These are phyloP conservation scores for Dioszegia crocea DNA, from an alignment of 768 basidiomycete species.

Conservation along the genomic window DNA sequence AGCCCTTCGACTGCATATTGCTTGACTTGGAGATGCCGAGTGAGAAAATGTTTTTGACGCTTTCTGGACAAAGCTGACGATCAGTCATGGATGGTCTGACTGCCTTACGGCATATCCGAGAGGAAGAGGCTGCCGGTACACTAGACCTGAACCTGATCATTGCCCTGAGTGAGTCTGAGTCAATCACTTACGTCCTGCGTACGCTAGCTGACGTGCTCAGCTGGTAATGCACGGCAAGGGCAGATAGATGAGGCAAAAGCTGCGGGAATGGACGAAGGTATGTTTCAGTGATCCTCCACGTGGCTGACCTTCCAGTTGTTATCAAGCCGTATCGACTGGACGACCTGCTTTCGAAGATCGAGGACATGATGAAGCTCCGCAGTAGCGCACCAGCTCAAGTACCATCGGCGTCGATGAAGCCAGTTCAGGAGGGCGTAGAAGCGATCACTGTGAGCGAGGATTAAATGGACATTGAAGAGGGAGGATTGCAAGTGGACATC, in stretches of 20 bases:
- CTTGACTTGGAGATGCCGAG: constrained; percentile 49
- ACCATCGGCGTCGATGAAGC: neutral
- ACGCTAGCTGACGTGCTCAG: constrained; percentile 9
- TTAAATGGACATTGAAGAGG: too few relatives aligned
- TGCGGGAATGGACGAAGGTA: constrained; percentile 45
- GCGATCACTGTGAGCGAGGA: neutral
- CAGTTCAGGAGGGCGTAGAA: neutral
- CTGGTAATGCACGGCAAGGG: constrained; percentile 47
- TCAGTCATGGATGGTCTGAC: constrained; percentile 48
- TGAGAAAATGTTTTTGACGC: constrained; percentile 1
- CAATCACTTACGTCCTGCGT: neutral
- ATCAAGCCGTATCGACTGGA: constrained; percentile 44
- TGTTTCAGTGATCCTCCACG: neutral
- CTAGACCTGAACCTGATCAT: constrained; percentile 33
- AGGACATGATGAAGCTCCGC: constrained; percentile 31
- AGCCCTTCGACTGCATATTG: constrained; percentile 39
- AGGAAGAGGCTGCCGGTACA: constrained; percentile 35
- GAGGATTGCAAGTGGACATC: too few relatives aligned
- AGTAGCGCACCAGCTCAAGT: neutral
- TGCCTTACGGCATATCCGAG: constrained; percentile 35
- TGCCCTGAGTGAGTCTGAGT: constrained; percentile 38
- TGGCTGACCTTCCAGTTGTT: constrained; percentile 22
- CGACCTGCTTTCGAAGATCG: constrained; percentile 32
- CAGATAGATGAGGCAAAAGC: constrained; percentile 46
- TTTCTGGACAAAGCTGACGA: neutral